Conservation (phyloP, 208 protist species). For the Leishmania tropica region DNA sequence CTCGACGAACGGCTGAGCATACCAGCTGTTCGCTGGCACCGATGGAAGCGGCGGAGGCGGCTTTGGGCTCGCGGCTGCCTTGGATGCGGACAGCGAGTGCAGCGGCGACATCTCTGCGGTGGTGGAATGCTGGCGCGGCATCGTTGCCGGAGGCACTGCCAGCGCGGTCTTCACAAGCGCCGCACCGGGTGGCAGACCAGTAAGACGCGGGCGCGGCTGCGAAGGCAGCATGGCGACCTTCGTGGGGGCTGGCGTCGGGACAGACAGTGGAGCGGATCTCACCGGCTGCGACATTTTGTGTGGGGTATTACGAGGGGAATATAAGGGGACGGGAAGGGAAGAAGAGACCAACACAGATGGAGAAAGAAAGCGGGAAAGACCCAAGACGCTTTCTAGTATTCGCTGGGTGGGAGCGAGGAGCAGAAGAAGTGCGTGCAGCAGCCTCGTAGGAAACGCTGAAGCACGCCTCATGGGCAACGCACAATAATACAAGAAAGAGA, state of each 20-base stretch:
- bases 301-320: neutral
- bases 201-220: neutral
- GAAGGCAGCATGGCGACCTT: neutral
- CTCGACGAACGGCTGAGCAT: conserved; percentile 50
- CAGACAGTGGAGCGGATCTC: neutral
- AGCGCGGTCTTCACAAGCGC: conserved; percentile 10
- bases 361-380: neutral
- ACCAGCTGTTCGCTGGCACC: conserved; percentile 72
- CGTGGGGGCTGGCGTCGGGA: neutral
- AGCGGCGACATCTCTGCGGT: neutral
- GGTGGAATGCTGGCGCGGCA: conserved; percentile 1
- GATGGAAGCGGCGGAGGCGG: conserved; percentile 18
- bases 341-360: neutral
- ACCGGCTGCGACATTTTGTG: neutral
- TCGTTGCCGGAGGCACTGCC: neutral
- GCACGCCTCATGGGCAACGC: neutral
- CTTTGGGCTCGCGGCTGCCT: neutral
- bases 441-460: neutral
- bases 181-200: conserved; percentile 3
- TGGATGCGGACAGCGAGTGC: neutral
- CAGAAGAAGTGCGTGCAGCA: neutral
- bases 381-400: neutral
- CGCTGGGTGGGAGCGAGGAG: neutral
- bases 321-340: neutral
- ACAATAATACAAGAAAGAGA: neutral